Base-by-base conservation (phyloP, 768 basidiomycete genomes). In the Mycena crocata region DNA sequence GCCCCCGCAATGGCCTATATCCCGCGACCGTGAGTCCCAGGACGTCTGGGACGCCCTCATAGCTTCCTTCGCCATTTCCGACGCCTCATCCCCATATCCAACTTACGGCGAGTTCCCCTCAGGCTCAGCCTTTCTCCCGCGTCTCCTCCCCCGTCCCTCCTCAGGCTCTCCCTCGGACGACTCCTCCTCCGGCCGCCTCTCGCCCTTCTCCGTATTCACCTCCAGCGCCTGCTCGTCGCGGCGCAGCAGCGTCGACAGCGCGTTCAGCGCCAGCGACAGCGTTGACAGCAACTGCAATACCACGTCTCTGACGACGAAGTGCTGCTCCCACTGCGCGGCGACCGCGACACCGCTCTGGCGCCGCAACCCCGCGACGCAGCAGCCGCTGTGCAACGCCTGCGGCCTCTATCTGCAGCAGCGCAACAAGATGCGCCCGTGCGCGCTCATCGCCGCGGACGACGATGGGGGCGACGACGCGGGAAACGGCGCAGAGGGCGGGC, bases 311-410 rank as follows among this genome's bases (percentile, higher is more conserved):
- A 15, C n/a, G 3, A 30, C 15, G 26, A 64, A 64, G 48, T 23
- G 39, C 40, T 64, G 63, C 49, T 51, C 63, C 3, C 63, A 64
- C 31, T 64, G 63, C 39, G 14, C 15, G 13, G 56, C 63, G n/a
- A 64, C 63, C 39, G 28, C 24, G 15, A 64, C 63, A 0, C 63
- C 63, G 3, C 63, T 64, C 37, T 64, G 63, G 63, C 63, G 63
- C 10, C 56, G 63, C 19, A 32, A 51, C 12, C 63, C 63, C n/a
- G 45, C 40, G 8, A 64, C 56, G 13, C 56, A 37, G 12, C 40
- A 24, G 1, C 48, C 63, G 13, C 49, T 64, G 5, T 64, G 63
- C 30, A 64, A 64, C 49, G 63, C 63, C 8, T 64, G 63, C 48
- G 63, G 63, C 4, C 55, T 64, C 13, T 64, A 64, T 30, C 56